phyloP scores from a whole-genome alignment of 2,329 filamentous ascomycete species.

The Epichloe sibirici region DNA sequence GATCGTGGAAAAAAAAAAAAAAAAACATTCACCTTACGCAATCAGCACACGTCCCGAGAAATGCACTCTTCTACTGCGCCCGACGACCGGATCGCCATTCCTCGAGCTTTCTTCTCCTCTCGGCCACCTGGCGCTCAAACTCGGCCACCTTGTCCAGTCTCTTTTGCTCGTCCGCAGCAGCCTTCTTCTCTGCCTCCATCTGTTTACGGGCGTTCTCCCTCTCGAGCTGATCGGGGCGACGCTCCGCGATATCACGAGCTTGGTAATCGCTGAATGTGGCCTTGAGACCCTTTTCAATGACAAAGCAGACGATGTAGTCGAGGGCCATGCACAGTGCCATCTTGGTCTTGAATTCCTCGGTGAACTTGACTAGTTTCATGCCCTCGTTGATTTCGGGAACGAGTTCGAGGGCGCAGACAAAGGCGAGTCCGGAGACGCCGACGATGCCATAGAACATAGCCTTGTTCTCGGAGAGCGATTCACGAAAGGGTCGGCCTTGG shows the following conservation, averaged over 20 bases:
- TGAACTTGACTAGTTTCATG: conserved; percentile 86
- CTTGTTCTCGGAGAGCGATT: conserved; percentile 87
- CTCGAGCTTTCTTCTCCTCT: conserved; percentile 34
- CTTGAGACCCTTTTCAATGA: conserved; percentile 83
- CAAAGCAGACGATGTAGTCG: conserved; percentile 77
- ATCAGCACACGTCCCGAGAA: not conserved
- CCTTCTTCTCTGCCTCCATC: conserved; percentile 37
- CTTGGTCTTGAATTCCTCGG: conserved; percentile 73
- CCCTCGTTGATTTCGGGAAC: conserved; percentile 90
- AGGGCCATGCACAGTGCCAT: conserved; percentile 76
- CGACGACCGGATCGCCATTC: conserved; percentile 30
- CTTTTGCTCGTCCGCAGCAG: conserved; percentile 38
- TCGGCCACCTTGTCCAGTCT: conserved; percentile 42
- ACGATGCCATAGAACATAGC: conserved; percentile 98
- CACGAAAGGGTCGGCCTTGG: conserved; percentile 93
- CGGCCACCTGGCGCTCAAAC: conserved; percentile 46
- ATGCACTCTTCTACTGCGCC: conserved; percentile 4
- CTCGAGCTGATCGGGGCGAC: conserved; percentile 75
- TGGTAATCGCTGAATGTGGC: conserved; percentile 76
- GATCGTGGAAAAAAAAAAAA: too few relatives aligned
- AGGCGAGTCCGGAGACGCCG: conserved; percentile 78
- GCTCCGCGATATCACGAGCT: conserved; percentile 83
- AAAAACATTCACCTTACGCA: not conserved
- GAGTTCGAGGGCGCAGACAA: conserved; percentile 89
- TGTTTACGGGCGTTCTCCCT: conserved; percentile 59